phyloP scores from a whole-genome alignment of 768 basidiomycete genomes.

The Serpula lacrymans region DNA sequence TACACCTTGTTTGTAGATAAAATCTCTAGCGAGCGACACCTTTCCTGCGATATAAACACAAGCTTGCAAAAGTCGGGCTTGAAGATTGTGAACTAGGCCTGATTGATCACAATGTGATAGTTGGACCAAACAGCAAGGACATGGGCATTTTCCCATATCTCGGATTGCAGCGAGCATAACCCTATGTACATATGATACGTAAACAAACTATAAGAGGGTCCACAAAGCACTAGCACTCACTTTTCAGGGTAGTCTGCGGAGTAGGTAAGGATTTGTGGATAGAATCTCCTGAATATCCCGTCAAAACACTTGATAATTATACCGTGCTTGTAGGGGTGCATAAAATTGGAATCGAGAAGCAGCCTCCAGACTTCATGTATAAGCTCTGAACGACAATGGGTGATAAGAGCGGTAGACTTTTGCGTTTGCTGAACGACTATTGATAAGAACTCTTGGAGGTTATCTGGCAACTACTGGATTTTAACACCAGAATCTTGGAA shows the following conservation, averaged over 20 bases:
- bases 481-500: too few species aligned
- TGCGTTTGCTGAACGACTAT: too few species aligned
- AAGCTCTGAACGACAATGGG: constrained; percentile 14
- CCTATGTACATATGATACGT: too few species aligned
- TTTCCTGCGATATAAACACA: constrained; percentile 1
- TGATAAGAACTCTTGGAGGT: too few species aligned
- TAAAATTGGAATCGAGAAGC: constrained; percentile 21
- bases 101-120: constrained; percentile 12
- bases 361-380: constrained; percentile 17
- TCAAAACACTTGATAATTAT: constrained; percentile 20
- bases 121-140: constrained; percentile 23
- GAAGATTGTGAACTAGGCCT: constrained; percentile 10
- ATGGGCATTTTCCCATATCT: constrained; percentile 27
- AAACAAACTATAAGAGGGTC: too few species aligned
- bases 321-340: constrained; percentile 19
- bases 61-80: not conserved
- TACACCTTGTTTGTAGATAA: constrained; percentile 10
- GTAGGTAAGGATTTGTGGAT: constrained; percentile 29
- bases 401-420: constrained; percentile 2
- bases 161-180: constrained; percentile 23
- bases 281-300: constrained; percentile 17
- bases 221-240: constrained; percentile 13
- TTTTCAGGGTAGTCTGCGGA: constrained; percentile 37
- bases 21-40: not conserved
- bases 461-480: too few species aligned